Conservation (phyloP, 2,329 filamentous ascomycete genomes). For the Phaeophleospora eucalypticola region DNA sequence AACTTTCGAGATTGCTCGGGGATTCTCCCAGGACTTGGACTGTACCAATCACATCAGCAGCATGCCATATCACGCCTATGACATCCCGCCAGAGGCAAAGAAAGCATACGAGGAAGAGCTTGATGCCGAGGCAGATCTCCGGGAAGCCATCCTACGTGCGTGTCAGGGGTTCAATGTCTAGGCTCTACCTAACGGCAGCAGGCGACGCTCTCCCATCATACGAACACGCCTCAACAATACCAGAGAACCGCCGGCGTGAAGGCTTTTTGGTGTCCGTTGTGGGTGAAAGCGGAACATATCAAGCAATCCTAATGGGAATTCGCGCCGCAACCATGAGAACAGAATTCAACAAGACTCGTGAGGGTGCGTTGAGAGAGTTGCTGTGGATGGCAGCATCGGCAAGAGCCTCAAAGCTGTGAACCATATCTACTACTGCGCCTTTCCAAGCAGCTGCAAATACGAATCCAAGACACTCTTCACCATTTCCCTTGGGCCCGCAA, state of each 20-base stretch:
- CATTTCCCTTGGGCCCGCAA: constrained; percentile 2
- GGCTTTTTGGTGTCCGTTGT: neutral
- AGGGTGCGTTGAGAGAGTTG: neutral
- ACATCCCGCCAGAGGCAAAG: neutral
- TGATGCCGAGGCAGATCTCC: neutral
- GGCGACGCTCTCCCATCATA: neutral
- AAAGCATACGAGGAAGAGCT: neutral
- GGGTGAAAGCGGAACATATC: neutral
- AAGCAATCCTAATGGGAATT: neutral
- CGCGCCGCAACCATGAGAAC: neutral
- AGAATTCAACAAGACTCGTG: neutral
- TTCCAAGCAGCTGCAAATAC: no score
- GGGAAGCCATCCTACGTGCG: neutral
- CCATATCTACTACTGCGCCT: no score
- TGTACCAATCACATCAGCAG: no score
- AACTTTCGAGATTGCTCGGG: no score
- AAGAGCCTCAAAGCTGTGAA: neutral
- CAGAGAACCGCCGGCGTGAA: neutral
- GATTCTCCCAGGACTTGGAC: no score
- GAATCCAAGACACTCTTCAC: neutral
- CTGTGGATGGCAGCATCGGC: neutral
- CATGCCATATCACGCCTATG: neutral
- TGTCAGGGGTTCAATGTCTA: no score
- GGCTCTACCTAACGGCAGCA: neutral
- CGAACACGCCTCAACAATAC: neutral